These are phyloP conservation scores for Pistacia vera DNA, from an alignment of 345 rosid genomes.

Conservation along the genomic window DNA sequence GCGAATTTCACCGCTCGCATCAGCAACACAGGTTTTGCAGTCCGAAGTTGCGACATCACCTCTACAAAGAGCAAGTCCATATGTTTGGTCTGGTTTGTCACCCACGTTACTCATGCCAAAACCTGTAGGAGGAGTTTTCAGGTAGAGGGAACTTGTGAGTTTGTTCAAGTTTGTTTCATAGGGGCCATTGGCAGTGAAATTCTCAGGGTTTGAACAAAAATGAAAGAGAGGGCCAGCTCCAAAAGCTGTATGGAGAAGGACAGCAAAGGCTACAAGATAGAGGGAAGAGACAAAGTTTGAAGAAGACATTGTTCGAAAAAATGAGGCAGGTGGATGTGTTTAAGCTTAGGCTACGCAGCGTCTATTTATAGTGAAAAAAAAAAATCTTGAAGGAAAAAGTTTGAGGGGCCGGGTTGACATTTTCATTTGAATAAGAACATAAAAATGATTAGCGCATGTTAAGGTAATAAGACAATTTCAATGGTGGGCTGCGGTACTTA, in stretches of 20 bases:
- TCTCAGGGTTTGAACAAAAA: constrained; percentile 40
- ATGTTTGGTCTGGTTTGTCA: constrained; percentile 16
- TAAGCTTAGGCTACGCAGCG: neutral
- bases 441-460: neutral
- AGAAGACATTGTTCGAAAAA: constrained; percentile 22
- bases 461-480: constrained; percentile 5
- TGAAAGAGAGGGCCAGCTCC: constrained; percentile 40
- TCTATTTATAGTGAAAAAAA: neutral
- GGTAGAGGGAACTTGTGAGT: constrained; percentile 23
- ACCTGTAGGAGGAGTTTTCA: constrained; percentile 29
- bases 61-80: constrained; percentile 45
- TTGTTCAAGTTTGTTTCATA: constrained; percentile 38
- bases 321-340: neutral
- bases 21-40: constrained; percentile 40
- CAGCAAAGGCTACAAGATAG: constrained; percentile 15
- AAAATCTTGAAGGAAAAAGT: neutral
- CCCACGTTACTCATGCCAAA: constrained; percentile 31
- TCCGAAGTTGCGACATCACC: constrained; percentile 35
- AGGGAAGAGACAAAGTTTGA: constrained; percentile 12
- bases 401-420: neutral
- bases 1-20: constrained; percentile 31
- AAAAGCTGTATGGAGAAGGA: constrained; percentile 31
- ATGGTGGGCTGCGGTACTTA: neutral
- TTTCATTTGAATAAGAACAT: neutral
- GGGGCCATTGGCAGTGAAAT: constrained; percentile 33